Base-by-base conservation (phyloP, 208 protist genomes). In the Tritrichomonas foetus region DNA sequence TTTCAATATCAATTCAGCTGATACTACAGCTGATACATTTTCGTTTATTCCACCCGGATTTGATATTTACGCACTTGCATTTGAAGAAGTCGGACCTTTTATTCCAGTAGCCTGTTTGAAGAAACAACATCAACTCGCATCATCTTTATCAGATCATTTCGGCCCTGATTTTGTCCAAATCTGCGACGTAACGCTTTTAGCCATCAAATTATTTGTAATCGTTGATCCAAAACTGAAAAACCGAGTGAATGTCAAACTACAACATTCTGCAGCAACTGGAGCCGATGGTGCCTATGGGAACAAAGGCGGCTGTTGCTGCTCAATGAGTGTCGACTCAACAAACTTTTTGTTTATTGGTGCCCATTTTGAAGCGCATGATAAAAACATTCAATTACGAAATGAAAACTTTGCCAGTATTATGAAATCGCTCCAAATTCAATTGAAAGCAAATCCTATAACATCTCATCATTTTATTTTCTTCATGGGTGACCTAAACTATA, bases 21-120 rank as follows among this genome's bases (percentile, higher is more conserved):
- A 84, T 9, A n/a, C 36, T 33, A 33, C 74, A 53, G 3, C 41
- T 53, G 44, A 84, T 53, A n/a, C 8, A 1, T 84, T 84, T 53
- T 53, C 36, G 3, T 84, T 84, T 44, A 33, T 84, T 13, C 74
- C 74, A n/a, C 20, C 5, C 3, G 74, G 44, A 30, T 84, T 39
- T 53, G 74, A 84, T 53, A 53, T 84, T 33, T 84, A 84, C 53
- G 41, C 36, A n/a, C 44, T 84, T 16, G 74, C 25, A n/a, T 84
- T 84, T 84, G 25, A 84, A 84, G 74, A 84, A 84, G 74, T 84
- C 53, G 74, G 74, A 33, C 74, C 74, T n/a, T 84, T 84, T 84
- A 53, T 84, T 84, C 74, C 74, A 33, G 9, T 84, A n/a, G 74
- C 74, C 33, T 49, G 41, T 33, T 11, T 25, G 3, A 25, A 3